Base-by-base conservation (phyloP, 2,329 filamentous ascomycete species). In the Aaosphaeria arxii region DNA sequence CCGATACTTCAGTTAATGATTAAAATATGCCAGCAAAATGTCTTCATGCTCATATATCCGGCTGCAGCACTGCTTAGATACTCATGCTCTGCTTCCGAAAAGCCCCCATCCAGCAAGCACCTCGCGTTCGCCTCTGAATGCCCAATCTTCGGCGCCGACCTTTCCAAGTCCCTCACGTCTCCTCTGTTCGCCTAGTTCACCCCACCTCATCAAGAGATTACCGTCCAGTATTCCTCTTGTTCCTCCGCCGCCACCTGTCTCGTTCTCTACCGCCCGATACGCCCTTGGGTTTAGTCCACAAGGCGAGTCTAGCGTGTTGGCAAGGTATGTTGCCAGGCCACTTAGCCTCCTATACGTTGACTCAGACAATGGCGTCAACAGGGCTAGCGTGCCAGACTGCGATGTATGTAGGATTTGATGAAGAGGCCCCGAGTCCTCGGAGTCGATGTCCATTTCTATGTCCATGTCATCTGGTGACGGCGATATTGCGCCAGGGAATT, bases 251-350 rank as follows among this genome's bases (percentile, higher is more conserved):
- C 61, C 62, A 0, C 64, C 64, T 5, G 62, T 52, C 40, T 74
- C 74, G 4, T 67, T 72, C 35, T 77, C 76, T 17, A 75, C 66
- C 60, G 82, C 76, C 11, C 94, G 81, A 71, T 92, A 89, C 0
- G 85, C 89, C 47, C 88, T 84, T 2, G 90, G 87, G 70, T 97
- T 97, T 43, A 96, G 77, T 0, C 89, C 90, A 6, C 85, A 89
- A 4, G 87, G 75, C 53, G 91, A 85, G 40, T 89, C 85, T 6
- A 96, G 80, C 0, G 86, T 84, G 32, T 85, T 88, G 6, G 85
- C 78, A 1, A 99, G 78, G 64, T 95, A 91, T 4, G 86, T 88
- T 42, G 91, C 83, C 4, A 99, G 77, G 1, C 89, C 89, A 4
- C 85, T 85, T 4, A 99, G 80, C 0, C 91, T 86, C 1, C 94